These are phyloP conservation scores for Piper betle DNA, from an alignment of 164 flowering plant genomes.

Conservation along the genomic window DNA sequence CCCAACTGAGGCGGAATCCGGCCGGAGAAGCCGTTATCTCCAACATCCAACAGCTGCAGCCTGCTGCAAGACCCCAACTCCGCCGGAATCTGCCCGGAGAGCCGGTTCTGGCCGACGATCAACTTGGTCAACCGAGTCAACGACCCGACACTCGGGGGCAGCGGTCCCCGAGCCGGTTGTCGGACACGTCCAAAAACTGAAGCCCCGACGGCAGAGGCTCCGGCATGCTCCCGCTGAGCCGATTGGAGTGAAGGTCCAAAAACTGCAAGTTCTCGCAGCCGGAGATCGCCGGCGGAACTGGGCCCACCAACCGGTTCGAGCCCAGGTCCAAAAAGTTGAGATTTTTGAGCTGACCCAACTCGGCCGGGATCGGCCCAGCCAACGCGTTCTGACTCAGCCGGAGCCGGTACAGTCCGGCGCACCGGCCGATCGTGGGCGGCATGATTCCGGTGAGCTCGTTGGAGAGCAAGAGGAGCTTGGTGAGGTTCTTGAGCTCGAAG, in stretches of 20 bases:
- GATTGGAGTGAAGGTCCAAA: conserved; percentile 73
- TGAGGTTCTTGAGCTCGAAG: conserved; percentile 58
- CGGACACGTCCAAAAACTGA: conserved; percentile 65
- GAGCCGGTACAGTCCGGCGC: conserved; percentile 48
- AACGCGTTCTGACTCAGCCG: conserved; percentile 49
- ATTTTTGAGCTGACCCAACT: conserved; percentile 54
- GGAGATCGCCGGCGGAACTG: conserved; percentile 50
- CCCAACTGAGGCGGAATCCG: conserved; percentile 69
- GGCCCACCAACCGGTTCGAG: conserved; percentile 50
- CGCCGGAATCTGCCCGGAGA: conserved; percentile 63
- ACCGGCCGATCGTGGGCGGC: conserved; percentile 79
- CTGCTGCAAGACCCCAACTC: conserved; percentile 58
- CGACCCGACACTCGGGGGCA: conserved; percentile 40
- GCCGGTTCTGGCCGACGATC: conserved; percentile 38
- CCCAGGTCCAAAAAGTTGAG: conserved; percentile 74
- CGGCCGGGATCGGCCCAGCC: conserved; percentile 63
- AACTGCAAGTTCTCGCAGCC: conserved; percentile 57
- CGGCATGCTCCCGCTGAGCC: conserved; percentile 59
- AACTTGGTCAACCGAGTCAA: conserved; percentile 56
- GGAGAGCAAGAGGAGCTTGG: conserved; percentile 71
- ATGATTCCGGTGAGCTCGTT: conserved; percentile 69
- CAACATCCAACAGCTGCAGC: conserved; percentile 58
- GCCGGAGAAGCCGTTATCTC: conserved; percentile 57
- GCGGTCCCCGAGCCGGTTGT: conserved; percentile 60
- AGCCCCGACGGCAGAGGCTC: conserved; percentile 44